Base-by-base conservation (phyloP, 805 yeast species). In the Teunomyces kruisii region DNA sequence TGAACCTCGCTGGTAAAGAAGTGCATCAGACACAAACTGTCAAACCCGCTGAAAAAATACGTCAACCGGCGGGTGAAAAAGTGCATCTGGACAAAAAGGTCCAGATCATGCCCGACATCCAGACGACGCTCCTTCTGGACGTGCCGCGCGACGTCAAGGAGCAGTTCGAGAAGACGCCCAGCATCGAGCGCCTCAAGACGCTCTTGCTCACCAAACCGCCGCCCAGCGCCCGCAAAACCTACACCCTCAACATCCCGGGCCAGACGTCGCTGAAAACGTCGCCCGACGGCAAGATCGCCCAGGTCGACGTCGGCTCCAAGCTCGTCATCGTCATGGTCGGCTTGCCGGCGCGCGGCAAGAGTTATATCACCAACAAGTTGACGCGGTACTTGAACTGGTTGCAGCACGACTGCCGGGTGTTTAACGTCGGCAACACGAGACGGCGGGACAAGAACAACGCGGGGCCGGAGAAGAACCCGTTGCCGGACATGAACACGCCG, bases 271-370 rank as follows among this genome's bases (percentile, higher is more conserved):
- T 91, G 1, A 82, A 86, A 49, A 79, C 79, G 2, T 81, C 90
- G 0, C 94, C 96, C 0, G 92, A 88, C 60, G 88, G 88, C 3
- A 70, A 72, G 27, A 80, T 81, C 28, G 80, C 82, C 1, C 71
- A 77, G 17, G 74, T 55, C 53, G 97, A 89, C 58, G 83, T 86
- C 4, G 92, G 89, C 1, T 81, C 90, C 10, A 86, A 89, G 59
- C 75, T 92, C 43, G 96, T 92, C 12, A 88, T 92, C 47, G 95
- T 94, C 14, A 92, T 92, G 98, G 97, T 92, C 12, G 99, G 99
- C 0, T 67, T 86, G 28, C 98, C 98, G 0, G 97, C 97, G 0
- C 74, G 97, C 44, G 99, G 99, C 3, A 92, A 92, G 64, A 86
- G 96, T 1, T 94, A 91, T 62, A 82, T 92, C 50, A 89, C 97